These are phyloP conservation scores for Phytomonas sp. DNA, from an alignment of 208 protist genomes.

Conservation along the genomic window DNA sequence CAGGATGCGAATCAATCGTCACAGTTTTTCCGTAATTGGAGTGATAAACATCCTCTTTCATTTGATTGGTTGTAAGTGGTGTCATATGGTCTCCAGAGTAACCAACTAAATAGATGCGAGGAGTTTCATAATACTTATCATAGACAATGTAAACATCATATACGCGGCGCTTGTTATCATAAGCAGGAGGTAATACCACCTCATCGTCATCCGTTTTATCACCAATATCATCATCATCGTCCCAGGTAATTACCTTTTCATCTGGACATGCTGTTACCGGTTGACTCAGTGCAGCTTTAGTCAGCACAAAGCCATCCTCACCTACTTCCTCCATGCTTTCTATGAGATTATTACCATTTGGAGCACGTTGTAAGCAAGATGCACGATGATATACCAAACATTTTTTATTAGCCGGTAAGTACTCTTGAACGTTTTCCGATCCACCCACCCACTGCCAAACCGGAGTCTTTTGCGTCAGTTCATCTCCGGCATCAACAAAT, in stretches of 20 bases:
- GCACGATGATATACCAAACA: slow-evolving; percentile 87
- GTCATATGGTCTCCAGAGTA: slow-evolving; percentile 68
- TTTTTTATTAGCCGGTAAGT: slow-evolving; percentile 94
- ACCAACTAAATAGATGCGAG: slow-evolving; percentile 94
- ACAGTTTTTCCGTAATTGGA: slow-evolving; percentile 96
- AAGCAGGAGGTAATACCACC: slow-evolving; percentile 1
- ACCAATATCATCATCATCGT: slow-evolving; percentile 30
- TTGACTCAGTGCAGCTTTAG: slow-evolving; percentile 15
- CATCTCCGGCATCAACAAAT: slow-evolving; percentile 94
- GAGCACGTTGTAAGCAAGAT: slow-evolving; percentile 37
- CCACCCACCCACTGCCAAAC: slow-evolving; percentile 93
- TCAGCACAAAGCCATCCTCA: slow-evolving; percentile 50
- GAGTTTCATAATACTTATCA: slow-evolving; percentile 96
- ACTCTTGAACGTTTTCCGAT: slow-evolving; percentile 54
- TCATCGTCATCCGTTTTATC: slow-evolving; percentile 15
- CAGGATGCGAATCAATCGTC: slow-evolving; percentile 91
- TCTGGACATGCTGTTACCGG: slow-evolving; percentile 13
- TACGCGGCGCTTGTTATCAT: slow-evolving; percentile 41
- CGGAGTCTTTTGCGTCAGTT: slow-evolving; percentile 91
- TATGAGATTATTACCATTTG: slow-evolving; percentile 4
- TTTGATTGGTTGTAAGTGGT: slow-evolving; percentile 79
- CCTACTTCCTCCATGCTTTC: slow-evolving; percentile 13
- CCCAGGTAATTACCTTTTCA: slow-evolving; percentile 48
- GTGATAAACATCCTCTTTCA: slow-evolving; percentile 96
- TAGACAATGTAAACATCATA: slow-evolving; percentile 97